These are phyloP conservation scores for Batrachochytrium dendrobatidis DNA, from an alignment of 371 early-diverging fungal genomes.

Conservation along the genomic window DNA sequence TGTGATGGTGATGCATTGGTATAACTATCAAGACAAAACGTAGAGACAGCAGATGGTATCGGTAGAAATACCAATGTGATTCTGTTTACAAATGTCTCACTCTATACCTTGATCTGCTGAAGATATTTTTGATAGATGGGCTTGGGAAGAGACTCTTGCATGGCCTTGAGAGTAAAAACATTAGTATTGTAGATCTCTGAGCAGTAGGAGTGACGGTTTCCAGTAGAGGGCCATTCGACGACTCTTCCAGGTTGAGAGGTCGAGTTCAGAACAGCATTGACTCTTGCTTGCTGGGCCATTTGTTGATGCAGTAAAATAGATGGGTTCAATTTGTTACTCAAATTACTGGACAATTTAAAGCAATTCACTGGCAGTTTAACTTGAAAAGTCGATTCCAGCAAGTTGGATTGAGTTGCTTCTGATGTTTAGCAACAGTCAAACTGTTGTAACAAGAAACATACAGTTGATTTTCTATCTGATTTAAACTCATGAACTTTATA, in stretches of 20 bases:
- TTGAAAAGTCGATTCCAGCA: no score
- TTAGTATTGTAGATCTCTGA: conserved; percentile 88
- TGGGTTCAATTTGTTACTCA: no score
- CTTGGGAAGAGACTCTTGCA: conserved; percentile 87
- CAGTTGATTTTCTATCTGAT: no score
- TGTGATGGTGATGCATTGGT: background rate
- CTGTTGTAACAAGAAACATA: no score
- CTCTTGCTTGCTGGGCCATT: conserved; percentile 16
- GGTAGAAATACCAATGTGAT: no score
- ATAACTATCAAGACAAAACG: background rate
- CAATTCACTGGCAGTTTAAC: no score
- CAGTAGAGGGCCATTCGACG: conserved; percentile 64
- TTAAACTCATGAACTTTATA: no score
- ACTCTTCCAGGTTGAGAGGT: conserved; percentile 36
- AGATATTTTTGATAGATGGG: conserved; percentile 84
- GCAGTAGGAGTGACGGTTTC: conserved; percentile 56
- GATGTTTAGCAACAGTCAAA: no score
- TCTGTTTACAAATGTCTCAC: no score
- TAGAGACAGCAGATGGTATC: background rate
- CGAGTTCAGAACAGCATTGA: conserved; percentile 27
- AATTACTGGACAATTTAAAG: no score
- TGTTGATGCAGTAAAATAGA: no score
- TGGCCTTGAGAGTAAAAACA: conserved; percentile 81
- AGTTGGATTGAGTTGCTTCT: no score
- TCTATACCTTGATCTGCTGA: conserved; percentile 58